Base-by-base conservation (phyloP, 2,329 filamentous ascomycete species). In the Alternaria sp. region DNA sequence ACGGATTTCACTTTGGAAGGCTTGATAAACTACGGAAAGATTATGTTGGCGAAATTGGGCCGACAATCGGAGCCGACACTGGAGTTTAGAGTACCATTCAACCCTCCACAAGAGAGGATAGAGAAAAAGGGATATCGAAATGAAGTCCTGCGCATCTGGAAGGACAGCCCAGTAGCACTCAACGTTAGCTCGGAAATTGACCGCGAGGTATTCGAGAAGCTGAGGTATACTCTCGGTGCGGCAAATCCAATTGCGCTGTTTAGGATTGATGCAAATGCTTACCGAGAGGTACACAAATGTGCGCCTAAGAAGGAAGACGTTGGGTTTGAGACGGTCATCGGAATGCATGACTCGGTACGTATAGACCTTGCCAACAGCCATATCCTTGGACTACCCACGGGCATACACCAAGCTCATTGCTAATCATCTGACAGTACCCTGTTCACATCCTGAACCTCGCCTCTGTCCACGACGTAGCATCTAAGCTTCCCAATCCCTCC, bases 201-300 rank as follows among this genome's bases (percentile, higher is more conserved):
- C 16, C 51, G 76, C 26, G 87, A 91, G 52, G 75, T 90, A 14
- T 86, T 91, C 5, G 77, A 78, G 1, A 89, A 91, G 76, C 79
- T 93, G 57, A 82, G 82, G 64, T 83, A 83, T 55, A 92, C 89
- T 59, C 82, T 93, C 5, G 90, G 90, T 8, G 85, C 90, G 43
- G 86, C 85, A 67, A 88, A 89, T 60, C 85, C 85, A 52, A 79
- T 94, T 26, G 87, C 84, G 7, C 75, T 94, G 26, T 93, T 94
- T 79, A 85, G 90, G 59, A 82, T 91, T 64, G 87, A 91, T 70
- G 85, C 87, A 14, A 77, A 73, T 1, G 81, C 81, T 43, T 78
- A 86, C 53, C 82, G 90, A 26, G 81, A 88, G 62, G 87, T 92
- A 2, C 83, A 84, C 59, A 81, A 85, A 56, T 86, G 84, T 72